Percentiles rank a stretch among this genome's conserved stretches.
Conservation (phyloP, 331 rosid genomes). For the Malus hybrid region DNA sequence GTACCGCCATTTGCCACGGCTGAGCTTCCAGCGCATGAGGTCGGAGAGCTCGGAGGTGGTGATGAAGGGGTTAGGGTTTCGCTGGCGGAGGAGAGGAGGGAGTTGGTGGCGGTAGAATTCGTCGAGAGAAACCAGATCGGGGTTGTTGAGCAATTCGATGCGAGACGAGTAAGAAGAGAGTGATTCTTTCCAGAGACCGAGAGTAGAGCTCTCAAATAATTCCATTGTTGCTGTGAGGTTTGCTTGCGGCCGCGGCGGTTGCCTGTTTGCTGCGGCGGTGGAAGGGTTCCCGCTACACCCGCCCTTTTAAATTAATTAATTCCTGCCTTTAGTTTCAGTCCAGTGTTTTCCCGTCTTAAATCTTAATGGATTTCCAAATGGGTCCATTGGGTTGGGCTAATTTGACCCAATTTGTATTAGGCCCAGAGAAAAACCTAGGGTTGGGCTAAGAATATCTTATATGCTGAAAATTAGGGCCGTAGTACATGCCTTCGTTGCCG, state of each 20-base stretch:
- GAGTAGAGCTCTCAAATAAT: constrained; percentile 32
- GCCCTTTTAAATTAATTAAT: neutral
- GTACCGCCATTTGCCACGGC: constrained; percentile 89
- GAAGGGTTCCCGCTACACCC: neutral
- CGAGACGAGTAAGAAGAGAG: constrained; percentile 42
- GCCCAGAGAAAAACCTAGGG: neutral
- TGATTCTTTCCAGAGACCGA: constrained; percentile 50
- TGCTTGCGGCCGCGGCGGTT: neutral
- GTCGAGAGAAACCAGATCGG: constrained; percentile 52
- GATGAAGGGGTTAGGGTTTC: constrained; percentile 82
- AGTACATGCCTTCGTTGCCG: neutral
- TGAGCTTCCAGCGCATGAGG: constrained; percentile 92
- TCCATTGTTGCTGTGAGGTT: constrained; percentile 29
- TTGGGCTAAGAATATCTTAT: too few species aligned
- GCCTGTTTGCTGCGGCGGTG: neutral
- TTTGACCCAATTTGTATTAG: neutral
- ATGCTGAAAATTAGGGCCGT: neutral
- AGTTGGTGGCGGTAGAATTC: constrained; percentile 57
- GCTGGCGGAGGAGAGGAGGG: constrained; percentile 48
- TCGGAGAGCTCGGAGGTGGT: constrained; percentile 61
- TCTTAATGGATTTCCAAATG: neutral
- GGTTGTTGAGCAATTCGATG: constrained; percentile 45
- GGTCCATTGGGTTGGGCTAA: neutral
- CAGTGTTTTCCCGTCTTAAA: neutral
- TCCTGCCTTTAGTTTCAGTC: neutral